A percentile compares a stretch with the other conserved stretches of the same genome.
phyloP scores from a whole-genome alignment of 1,139 yeast species.

The Lodderomyces jiufengensis region DNA sequence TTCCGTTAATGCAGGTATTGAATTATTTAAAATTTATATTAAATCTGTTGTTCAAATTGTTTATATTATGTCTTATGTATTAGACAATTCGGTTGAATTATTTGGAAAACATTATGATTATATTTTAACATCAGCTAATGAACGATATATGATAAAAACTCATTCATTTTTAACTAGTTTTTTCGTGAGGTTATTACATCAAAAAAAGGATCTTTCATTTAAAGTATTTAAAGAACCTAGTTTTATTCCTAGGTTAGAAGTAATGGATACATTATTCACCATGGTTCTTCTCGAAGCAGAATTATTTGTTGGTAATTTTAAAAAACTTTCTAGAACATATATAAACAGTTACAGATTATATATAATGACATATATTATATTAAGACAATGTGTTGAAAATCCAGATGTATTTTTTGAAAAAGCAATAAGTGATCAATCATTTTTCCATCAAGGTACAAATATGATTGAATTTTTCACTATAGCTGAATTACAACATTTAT shows the following conservation, averaged over 20 bases:
- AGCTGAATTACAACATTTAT: conserved; percentile 34
- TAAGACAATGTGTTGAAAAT: conserved; percentile 43
- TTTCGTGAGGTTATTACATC: conserved; percentile 40
- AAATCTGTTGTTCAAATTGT: conserved; percentile 44
- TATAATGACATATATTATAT: conserved; percentile 41
- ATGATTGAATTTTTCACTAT: conserved; percentile 39
- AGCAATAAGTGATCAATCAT: conserved; percentile 25
- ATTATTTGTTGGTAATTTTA: conserved; percentile 43
- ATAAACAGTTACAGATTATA: conserved; percentile 41
- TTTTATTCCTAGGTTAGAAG: conserved; percentile 27
- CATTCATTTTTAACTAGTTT: conserved; percentile 41
- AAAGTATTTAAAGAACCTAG: conserved; percentile 21
- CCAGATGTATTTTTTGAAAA: conserved; percentile 38
- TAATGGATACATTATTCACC: conserved; percentile 33
- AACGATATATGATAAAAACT: conserved; percentile 42
- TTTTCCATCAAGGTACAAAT: conserved; percentile 38
- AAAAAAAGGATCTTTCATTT: conserved; percentile 33
- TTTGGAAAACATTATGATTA: conserved; percentile 44
- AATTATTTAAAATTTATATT: conserved; percentile 41
- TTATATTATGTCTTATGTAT: conserved; percentile 43
- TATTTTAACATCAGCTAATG: conserved; percentile 37
- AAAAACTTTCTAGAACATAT: conserved; percentile 37
- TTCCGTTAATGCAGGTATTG: conserved; percentile 43
- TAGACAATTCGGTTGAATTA: conserved; percentile 42
- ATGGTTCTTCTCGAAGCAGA: conserved; percentile 40